Evolutionary conservation across 768 basidiomycete genomes (phyloP).

Genomic region (Sarcomyxa edulis): DNA sequence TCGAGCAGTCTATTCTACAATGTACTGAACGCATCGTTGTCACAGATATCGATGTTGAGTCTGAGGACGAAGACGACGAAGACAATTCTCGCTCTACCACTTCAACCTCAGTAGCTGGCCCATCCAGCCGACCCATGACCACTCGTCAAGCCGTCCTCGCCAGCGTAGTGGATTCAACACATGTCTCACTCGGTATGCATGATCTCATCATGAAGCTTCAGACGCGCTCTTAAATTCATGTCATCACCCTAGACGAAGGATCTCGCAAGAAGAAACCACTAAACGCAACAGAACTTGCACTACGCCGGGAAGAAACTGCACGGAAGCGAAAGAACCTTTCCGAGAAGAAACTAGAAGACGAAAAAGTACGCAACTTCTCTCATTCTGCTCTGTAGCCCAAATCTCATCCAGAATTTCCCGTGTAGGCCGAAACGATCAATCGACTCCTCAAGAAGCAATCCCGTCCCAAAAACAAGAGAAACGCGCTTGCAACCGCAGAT

Average conservation of each 20-base stretch:
- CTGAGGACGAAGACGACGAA: conserved; percentile 20
- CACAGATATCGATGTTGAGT: conserved; percentile 36
- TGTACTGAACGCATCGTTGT: background rate
- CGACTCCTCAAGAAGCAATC: conserved; percentile 84
- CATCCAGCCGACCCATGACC: conserved; percentile 33
- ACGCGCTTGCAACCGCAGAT: conserved; percentile 41
- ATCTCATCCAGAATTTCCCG: background rate
- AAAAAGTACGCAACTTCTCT: conserved; percentile 48
- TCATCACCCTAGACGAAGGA: conserved; percentile 9
- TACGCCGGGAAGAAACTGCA: conserved; percentile 75
- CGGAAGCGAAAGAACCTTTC: conserved; percentile 75
- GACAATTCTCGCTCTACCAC: conserved; percentile 3
- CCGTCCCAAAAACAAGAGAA: conserved; percentile 56
- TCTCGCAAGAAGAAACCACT: conserved; percentile 59
- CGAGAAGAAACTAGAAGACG: conserved; percentile 82
- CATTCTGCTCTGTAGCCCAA: background rate
- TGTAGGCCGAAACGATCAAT: conserved; percentile 82
- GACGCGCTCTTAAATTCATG: background rate
- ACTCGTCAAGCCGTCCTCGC: conserved; percentile 69
- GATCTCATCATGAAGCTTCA: background rate
- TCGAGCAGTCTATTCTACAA: background rate
- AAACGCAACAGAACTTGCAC: conserved; percentile 67
- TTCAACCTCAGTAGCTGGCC: conserved; percentile 4
- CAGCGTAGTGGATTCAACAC: conserved; percentile 61
- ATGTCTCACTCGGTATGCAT: conserved; percentile 55